A percentile compares a stretch with the other conserved stretches of the same genome.
Evolutionary conservation across 2,329 filamentous ascomycete species (phyloP).

Genomic region (Fusarium mundagurra): DNA sequence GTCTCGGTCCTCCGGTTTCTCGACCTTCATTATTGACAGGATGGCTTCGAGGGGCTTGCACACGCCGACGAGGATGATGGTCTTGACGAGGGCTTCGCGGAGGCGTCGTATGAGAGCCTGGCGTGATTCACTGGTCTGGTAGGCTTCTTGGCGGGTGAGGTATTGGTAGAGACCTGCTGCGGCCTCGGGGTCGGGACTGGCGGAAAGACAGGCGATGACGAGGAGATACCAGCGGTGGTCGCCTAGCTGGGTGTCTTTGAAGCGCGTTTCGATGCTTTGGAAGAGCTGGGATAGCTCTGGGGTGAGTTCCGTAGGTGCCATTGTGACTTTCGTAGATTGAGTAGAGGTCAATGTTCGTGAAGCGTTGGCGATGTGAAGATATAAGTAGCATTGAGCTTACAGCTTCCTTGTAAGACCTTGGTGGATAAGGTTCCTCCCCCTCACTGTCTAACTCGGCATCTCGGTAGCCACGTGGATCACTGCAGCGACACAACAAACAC

Average conservation of each 20-base stretch:
- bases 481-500: background rate
- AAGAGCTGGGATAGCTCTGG: slow-evolving; percentile 24
- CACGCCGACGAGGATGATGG: slow-evolving; percentile 67
- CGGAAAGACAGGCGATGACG: slow-evolving; percentile 26
- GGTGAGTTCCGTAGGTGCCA: slow-evolving; percentile 12
- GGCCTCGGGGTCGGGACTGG: slow-evolving; percentile 33
- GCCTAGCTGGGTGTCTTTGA: slow-evolving; percentile 25
- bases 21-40: slow-evolving; percentile 62
- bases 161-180: slow-evolving; percentile 31
- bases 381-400: background rate
- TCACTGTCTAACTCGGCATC: background rate
- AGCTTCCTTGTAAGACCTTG: background rate
- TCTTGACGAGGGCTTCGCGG: slow-evolving; percentile 68
- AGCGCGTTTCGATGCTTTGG: slow-evolving; percentile 19
- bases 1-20: slow-evolving; percentile 65
- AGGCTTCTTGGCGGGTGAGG: slow-evolving; percentile 52
- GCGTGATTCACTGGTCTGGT: slow-evolving; percentile 54
- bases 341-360: background rate
- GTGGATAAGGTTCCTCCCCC: background rate
- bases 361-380: background rate
- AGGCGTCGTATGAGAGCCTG: slow-evolving; percentile 60
- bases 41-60: slow-evolving; percentile 71
- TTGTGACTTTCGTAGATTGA: background rate
- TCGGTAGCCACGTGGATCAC: background rate
- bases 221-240: slow-evolving; percentile 34